Base-by-base conservation (phyloP, 164 flowering plant genomes). In the Berberis vulgaris region DNA sequence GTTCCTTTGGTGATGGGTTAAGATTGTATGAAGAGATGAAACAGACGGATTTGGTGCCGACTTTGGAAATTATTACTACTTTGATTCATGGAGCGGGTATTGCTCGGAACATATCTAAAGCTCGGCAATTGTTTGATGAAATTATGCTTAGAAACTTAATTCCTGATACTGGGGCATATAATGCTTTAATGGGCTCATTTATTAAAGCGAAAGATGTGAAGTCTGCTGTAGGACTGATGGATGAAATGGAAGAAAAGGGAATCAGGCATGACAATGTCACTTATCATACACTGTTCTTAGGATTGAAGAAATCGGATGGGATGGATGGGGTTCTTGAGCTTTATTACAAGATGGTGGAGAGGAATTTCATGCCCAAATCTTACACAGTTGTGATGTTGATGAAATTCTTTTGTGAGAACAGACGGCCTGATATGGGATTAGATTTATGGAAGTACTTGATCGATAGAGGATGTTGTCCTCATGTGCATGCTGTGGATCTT, bases 81-180 rank as follows among this genome's bases (percentile, higher is more conserved):
- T 72, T 88, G 77, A 83, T 91, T 55, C 96, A 88, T 73, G 97
- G 96, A 2, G 91, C 91, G 13, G 84, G 97, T 40, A 49, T 91
- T 59, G 84, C 69, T 63, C 80, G 79, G 2, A 83, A 88, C 60
- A 41, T 69, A 10, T n/a, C 41, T 2, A 73, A 71, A 64, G 93
- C 97, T 0, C 72, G 76, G 43, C 68, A 80, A 40, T 40, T 91
- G 67, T 91, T 91, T 49, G 80, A 83, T 55, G 96, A 82, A 68
- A 82, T 88, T 49, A 38, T 67, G 2, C 2, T 12, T 46, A 81
- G 86, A 72, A 70, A 72, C 13, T 66, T 91, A 57, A 26, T n/a
- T 41, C 80, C 81, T 49, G 97, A 91, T 79, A 66, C 59, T 49
- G 93, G 83, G 42, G 84, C 82, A 41, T 91, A 86, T 71, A 86